Conservation (phyloP, 768 basidiomycete genomes). For the Suillus cothurnatus region DNA sequence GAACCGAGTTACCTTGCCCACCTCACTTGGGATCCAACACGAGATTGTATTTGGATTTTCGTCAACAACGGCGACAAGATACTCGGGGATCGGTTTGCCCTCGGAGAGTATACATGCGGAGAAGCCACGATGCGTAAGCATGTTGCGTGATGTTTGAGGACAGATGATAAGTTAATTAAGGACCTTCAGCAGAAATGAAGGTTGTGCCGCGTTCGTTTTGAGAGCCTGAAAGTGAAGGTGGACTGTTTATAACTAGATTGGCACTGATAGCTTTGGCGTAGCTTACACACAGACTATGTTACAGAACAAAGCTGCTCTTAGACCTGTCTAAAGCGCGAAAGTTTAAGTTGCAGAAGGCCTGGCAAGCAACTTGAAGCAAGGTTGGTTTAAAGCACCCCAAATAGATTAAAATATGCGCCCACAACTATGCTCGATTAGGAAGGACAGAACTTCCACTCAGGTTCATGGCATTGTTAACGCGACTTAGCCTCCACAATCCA, state of each 20-base stretch:
- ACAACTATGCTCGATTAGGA: slow-evolving; percentile 16
- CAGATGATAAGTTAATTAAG: slow-evolving; percentile 14
- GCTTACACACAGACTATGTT: slow-evolving; percentile 14
- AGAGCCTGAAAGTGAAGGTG: not conserved
- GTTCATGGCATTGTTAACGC: not conserved
- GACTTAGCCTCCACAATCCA: not conserved
- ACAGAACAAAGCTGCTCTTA: slow-evolving; percentile 6
- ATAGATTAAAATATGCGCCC: slow-evolving; percentile 18
- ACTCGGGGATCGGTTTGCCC: slow-evolving; percentile 52
- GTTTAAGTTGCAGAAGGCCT: not conserved
- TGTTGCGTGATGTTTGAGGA: slow-evolving; percentile 19
- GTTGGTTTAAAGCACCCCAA: slow-evolving; percentile 8
- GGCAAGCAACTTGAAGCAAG: slow-evolving; percentile 10
- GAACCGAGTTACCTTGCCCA: slow-evolving; percentile 48
- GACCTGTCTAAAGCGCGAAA: slow-evolving; percentile 12
- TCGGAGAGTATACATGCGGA: slow-evolving; percentile 70
- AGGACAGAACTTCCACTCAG: not conserved
- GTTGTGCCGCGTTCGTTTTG: not conserved
- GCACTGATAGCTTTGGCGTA: not conserved
- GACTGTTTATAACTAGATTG: not conserved
- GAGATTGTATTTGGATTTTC: slow-evolving; percentile 46
- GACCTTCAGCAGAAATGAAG: slow-evolving; percentile 14
- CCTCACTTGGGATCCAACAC: slow-evolving; percentile 70
- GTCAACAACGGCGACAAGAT: slow-evolving; percentile 55
- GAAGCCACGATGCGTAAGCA: slow-evolving; percentile 62